Percentiles rank a stretch among this genome's conserved stretches.
phyloP scores from a whole-genome alignment of 2,329 filamentous ascomycete genomes.

The Alternaria tenuissima region DNA sequence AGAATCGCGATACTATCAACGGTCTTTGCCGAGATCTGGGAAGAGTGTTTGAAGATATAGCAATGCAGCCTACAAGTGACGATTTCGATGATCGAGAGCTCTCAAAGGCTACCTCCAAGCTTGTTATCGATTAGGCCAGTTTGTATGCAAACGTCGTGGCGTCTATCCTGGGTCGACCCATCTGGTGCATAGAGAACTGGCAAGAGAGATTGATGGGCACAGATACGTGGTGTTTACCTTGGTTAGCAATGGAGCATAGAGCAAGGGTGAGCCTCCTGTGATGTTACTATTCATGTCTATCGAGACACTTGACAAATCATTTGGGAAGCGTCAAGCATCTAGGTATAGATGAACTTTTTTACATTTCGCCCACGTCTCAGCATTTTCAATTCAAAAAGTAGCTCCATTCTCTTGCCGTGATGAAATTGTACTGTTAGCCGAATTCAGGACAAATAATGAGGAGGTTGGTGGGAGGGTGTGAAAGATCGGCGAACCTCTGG shows the following conservation, averaged over 20 bases:
- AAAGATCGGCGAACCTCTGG: slow-evolving; percentile 1
- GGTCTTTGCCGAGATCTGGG: neutral
- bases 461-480: neutral
- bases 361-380: neutral
- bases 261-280: neutral
- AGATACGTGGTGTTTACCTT: neutral
- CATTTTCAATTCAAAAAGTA: neutral
- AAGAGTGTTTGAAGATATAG: neutral
- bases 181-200: neutral
- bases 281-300: neutral
- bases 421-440: neutral
- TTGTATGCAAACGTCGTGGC: neutral
- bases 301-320: neutral
- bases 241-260: neutral
- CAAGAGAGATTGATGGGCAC: neutral
- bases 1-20: neutral
- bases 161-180: no score
- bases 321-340: no score
- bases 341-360: neutral
- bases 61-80: neutral
- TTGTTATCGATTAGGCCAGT: neutral
- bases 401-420: neutral
- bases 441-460: neutral
- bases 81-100: neutral
- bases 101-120: neutral